These are phyloP conservation scores for Ophiostoma sp. DNA, from an alignment of 2,329 filamentous ascomycete species.

Conservation along the genomic window DNA sequence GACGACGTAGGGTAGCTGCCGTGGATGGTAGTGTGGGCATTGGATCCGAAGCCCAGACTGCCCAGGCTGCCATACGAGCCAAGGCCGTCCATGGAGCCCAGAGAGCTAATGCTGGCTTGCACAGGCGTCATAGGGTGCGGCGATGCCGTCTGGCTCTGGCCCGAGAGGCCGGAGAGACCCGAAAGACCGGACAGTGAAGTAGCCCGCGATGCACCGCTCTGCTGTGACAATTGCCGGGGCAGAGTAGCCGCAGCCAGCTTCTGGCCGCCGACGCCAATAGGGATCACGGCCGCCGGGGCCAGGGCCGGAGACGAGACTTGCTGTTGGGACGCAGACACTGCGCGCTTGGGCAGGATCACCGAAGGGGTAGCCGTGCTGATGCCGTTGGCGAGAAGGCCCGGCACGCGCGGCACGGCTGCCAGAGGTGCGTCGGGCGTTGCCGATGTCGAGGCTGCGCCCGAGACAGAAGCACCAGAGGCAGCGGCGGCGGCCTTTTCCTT, in stretches of 20 bases:
- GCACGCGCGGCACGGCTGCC: slow-evolving; percentile 10
- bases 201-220: slow-evolving; percentile 60
- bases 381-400: slow-evolving; percentile 23
- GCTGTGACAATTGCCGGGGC: slow-evolving; percentile 67
- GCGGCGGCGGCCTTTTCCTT: slow-evolving; percentile 42
- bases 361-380: slow-evolving; percentile 22
- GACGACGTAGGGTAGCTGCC: neutral
- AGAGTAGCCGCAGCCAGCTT: slow-evolving; percentile 33
- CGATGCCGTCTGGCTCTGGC: slow-evolving; percentile 40
- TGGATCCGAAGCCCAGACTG: too few species aligned
- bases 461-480: slow-evolving; percentile 34
- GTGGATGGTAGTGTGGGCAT: too few species aligned
- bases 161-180: slow-evolving; percentile 34
- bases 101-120: slow-evolving; percentile 51
- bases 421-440: slow-evolving; percentile 22
- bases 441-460: neutral
- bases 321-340: slow-evolving; percentile 48
- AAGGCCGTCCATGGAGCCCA: slow-evolving; percentile 43
- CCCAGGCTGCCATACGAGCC: slow-evolving; percentile 15
- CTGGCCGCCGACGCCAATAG: slow-evolving; percentile 34
- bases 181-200: slow-evolving; percentile 55
- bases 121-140: slow-evolving; percentile 58
- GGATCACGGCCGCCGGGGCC: slow-evolving; percentile 71
- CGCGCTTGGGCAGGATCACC: slow-evolving; percentile 38
- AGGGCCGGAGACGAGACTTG: slow-evolving; percentile 32